Conservation (phyloP, 2,329 filamentous ascomycete genomes). For the Sphaerulina vaccinii region DNA sequence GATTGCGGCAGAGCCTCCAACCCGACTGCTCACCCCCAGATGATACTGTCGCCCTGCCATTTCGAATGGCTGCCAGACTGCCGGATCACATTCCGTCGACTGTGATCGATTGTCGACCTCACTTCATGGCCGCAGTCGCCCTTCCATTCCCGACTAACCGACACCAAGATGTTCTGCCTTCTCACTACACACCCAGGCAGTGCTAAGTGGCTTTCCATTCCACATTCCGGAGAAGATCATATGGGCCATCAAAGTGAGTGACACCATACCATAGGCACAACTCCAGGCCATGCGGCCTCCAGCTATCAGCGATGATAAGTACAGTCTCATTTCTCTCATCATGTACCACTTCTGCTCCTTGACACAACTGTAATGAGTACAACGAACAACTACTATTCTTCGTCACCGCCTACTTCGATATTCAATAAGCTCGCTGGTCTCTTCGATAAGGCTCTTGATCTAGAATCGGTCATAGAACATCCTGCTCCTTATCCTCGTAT, state of each 20-base stretch:
- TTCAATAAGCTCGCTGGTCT: constrained; percentile 7
- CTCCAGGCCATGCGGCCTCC: constrained; percentile 1
- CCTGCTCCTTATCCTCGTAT: constrained; percentile 6
- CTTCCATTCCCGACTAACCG: neutral
- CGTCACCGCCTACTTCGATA: neutral
- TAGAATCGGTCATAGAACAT: constrained; percentile 7
- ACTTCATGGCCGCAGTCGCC: neutral
- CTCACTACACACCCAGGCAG: neutral
- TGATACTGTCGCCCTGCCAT: neutral
- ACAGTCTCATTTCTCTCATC: neutral
- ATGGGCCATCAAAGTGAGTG: neutral
- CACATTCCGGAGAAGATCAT: neutral
- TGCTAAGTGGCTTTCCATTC: neutral
- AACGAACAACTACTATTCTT: neutral
- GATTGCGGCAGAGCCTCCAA: no score
- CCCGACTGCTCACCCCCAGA: neutral
- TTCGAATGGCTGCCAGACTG: neutral
- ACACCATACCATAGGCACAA: neutral
- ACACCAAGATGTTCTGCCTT: neutral
- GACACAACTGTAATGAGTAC: constrained; percentile 1
- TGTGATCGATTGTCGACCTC: constrained; percentile 4
- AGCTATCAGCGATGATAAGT: neutral
- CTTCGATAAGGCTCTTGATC: constrained; percentile 4
- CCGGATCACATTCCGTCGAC: constrained; percentile 1
- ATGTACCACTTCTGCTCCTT: neutral